Base-by-base conservation (phyloP, 129 eudicot genomes). In the Chrysanthemum makinoi region DNA sequence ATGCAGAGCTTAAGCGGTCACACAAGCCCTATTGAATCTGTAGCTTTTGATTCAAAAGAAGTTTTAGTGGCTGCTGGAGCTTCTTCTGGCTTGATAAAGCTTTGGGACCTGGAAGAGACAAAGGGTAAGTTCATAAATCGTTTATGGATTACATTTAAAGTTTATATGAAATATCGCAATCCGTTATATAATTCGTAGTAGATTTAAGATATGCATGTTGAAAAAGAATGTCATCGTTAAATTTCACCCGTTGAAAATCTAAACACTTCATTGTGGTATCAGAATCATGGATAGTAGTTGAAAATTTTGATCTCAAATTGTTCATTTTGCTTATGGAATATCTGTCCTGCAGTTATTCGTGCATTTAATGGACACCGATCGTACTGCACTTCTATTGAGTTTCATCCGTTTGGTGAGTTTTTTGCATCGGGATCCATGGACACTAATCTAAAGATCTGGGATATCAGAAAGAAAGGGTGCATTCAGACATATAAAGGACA, bases 401-500 rank as follows among this genome's bases (percentile, higher is more conserved):
- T 93, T 73, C 98, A 89, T 75, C 96, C 92, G 15, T 79, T 79
- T 60, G 83, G 83, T 39, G 79, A 79, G 75, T 79, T 79, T 79
- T 67, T 79, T 61, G 79, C 83, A 22, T 79, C 83, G 74, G 83
- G 1, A 0, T 22, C 24, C 24, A 22, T 22, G 24, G 24, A 22
- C 24, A 22, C 24, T 22, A 22, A 22, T 22, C 24, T 22, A 22
- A 22, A 22, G 24, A 22, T 22, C 24, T 22, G 24, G 24, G 24
- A 22, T 1, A 22, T 22, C 24, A 22, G 24, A 22, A 22, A 22
- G 24, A 22, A 22, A 22, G 24, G 24, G 24, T 22, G 79, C 84
- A 93, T 89, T 70, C 98, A 93, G 86, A 93, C 96, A 30, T 89
- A 93, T 75, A 93, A 89, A 70, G 98, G 98, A 65, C 98, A 89